Conservation (phyloP, 129 eudicot genomes). For the sunflower (Helianthus annuus) region HanXRQr2.0-SUNRISE NC_035433.2:69965473-69965972, state of each 20-base stretch:
- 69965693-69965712: not conserved
- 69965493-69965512: no score
- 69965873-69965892: slow-evolving; percentile 43
- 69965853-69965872: slow-evolving; percentile 43
- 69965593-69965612: no score
- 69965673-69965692: not conserved
- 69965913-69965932: slow-evolving; percentile 64
- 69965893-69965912: slow-evolving; percentile 42
- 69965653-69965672: no score
- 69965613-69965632: no score
- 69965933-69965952: slow-evolving; percentile 50
- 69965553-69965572: no score
- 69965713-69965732: not conserved
- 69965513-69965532: no score
- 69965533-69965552: no score
- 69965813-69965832: slow-evolving; percentile 6
- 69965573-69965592: no score
- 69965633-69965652: no score
- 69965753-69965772: slow-evolving; percentile 8
- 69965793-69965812: slow-evolving; percentile 11
- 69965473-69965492: no score
- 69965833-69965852: not conserved
- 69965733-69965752: not conserved
- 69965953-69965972: slow-evolving; percentile 70
- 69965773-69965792: not conserved